Conservation (phyloP, 140 eudicot genomes). For the Flaveria floridana region DNA sequence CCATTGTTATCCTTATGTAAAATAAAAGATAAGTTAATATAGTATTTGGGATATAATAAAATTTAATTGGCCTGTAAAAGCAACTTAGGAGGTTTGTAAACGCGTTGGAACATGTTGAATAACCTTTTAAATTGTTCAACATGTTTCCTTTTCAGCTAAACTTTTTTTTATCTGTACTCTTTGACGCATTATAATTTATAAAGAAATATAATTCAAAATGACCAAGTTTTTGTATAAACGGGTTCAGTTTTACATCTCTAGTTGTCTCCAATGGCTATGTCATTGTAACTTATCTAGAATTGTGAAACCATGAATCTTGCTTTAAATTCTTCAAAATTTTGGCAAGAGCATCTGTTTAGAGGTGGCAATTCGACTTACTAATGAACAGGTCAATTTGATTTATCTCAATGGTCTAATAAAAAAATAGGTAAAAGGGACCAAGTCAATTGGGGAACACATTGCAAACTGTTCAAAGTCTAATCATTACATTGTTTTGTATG, state of each 20-base stretch:
- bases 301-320: not conserved
- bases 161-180: not conserved
- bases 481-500: not conserved
- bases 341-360: not conserved
- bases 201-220: slow-evolving; percentile 9
- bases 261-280: not conserved
- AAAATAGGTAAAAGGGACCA: not conserved
- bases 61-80: not conserved
- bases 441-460: not conserved
- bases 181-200: not conserved
- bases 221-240: not conserved
- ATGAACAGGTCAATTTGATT: not conserved
- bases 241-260: not conserved
- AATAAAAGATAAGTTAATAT: not conserved
- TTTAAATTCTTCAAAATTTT: not conserved
- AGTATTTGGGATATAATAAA: not conserved
- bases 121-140: not conserved
- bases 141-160: not conserved
- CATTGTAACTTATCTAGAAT: not conserved
- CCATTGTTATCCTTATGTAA: not conserved
- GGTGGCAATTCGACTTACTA: not conserved
- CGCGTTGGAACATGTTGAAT: not conserved
- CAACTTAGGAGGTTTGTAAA: not conserved
- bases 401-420: not conserved
- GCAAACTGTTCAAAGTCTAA: not conserved